These are phyloP conservation scores for Vanderwaltozyma tropicalis DNA, from an alignment of 805 yeast genomes.

Conservation along the genomic window DNA sequence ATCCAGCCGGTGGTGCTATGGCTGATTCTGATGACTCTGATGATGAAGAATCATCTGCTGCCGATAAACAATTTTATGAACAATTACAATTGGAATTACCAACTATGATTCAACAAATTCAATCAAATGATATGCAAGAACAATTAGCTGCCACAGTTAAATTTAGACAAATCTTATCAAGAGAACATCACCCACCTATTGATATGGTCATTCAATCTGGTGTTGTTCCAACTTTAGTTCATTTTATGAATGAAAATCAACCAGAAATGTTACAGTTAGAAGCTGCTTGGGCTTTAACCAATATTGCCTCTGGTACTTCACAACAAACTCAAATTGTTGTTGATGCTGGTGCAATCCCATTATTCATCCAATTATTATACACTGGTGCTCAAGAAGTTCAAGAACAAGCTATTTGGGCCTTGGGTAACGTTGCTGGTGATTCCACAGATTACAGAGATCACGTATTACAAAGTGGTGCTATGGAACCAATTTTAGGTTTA, in stretches of 20 bases:
- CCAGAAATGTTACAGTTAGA: constrained; percentile 87
- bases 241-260: constrained; percentile 65
- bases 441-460: constrained; percentile 82
- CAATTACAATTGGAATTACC: constrained; percentile 66
- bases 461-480: constrained; percentile 75
- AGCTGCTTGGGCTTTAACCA: constrained; percentile 99
- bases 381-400: constrained; percentile 83
- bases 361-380: constrained; percentile 70
- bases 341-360: constrained; percentile 88
- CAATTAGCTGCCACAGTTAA: constrained; percentile 85
- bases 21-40: constrained; percentile 47
- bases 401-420: constrained; percentile 98
- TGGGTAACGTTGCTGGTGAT: constrained; percentile 98
- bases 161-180: constrained; percentile 85
- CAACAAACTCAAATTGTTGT: constrained; percentile 86
- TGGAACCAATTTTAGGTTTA: constrained; percentile 74
- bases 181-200: constrained; percentile 94
- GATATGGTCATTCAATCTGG: constrained; percentile 88
- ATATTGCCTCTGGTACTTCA: constrained; percentile 89
- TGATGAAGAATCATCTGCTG: constrained; percentile 30
- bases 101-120: constrained; percentile 70
- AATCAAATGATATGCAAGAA: constrained; percentile 61
- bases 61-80: constrained; percentile 34
- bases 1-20: constrained; percentile 36
- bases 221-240: constrained; percentile 84